Conservation (phyloP, 2,329 filamentous ascomycete species). For the Epichloe brachyelytri region DNA sequence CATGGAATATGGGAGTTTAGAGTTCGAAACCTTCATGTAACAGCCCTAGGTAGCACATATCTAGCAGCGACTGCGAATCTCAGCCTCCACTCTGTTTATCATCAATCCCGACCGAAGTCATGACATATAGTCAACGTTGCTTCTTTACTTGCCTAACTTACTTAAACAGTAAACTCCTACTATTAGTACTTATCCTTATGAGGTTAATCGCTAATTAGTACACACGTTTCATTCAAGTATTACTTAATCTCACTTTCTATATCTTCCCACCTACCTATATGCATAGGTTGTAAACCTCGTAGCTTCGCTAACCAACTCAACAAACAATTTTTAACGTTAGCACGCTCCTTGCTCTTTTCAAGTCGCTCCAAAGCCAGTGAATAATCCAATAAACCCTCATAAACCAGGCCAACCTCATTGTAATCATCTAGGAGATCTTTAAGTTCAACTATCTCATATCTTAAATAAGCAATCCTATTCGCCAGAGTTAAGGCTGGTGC, state of each 20-base stretch:
- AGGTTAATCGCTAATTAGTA: no score
- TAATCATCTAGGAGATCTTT: slow-evolving; percentile 3
- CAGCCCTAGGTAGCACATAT: no score
- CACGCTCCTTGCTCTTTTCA: background rate
- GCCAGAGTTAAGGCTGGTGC: background rate
- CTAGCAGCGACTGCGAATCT: no score
- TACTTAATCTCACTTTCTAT: background rate
- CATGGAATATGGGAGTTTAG: no score
- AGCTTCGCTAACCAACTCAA: background rate
- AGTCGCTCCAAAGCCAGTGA: background rate
- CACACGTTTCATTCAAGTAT: no score
- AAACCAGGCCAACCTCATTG: background rate
- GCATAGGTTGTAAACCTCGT: slow-evolving; percentile 1
- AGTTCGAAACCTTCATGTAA: no score
- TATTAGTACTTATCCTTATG: no score
- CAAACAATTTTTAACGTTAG: background rate
- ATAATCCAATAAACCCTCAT: slow-evolving; percentile 3
- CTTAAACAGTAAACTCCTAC: no score
- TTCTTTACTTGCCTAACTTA: no score
- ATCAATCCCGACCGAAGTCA: no score
- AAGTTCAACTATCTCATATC: slow-evolving; percentile 3
- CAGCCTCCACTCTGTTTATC: no score
- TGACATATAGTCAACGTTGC: no score
- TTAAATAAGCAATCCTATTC: background rate
- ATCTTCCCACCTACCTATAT: slow-evolving; percentile 1